Base-by-base conservation (phyloP, 371 early-diverging fungal genomes). In the Mortierella sp. region DNA sequence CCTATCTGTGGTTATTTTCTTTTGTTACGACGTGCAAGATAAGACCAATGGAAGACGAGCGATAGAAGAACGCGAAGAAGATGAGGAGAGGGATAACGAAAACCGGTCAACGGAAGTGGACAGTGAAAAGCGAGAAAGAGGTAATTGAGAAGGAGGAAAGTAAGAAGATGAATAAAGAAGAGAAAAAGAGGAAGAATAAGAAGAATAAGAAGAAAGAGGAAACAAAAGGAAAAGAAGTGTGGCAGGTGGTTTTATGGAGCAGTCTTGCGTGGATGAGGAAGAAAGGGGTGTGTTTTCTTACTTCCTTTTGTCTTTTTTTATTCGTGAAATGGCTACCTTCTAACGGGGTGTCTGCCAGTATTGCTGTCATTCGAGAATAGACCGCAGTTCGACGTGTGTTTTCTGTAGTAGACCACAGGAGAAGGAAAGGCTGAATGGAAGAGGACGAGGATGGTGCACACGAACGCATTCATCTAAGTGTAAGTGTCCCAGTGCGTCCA, bases 51-150 rank as follows among this genome's bases (percentile, higher is more conserved):
- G 47, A 40, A 43, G 44, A 43, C 31, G 71, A 50, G 67, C 7
- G n/a, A 41, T 39, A 31, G 24, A 58, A 65, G 19, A 29, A 52
- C 31, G 73, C 58, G 52, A 53, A 64, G 47, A 7, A 10, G 64
- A 37, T 39, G 40, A 58, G 29, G 24, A 41, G 40, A 7, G 55
- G 43, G 48, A 13, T 43, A 67, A 29, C 41, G 14, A 29, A 66
- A 58, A 31, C n/a, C 44, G 44, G 34, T 24, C 29, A 22, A 63
- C 26, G 48, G 41, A 31, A 45, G 19, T 39, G 58, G 55, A 71
- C 5, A 65, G 44, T 1, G n/a, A 43, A 43, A 14, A n/a, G 47
- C 22, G 29, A 47, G 29, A 53, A 53, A 16, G 41, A 4, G 39
- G 24, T 13, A 24, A 22, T n/a, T 1, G 71, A 24, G 37, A 39